Evolutionary conservation across 1,139 yeast species (phyloP).

Genomic region (Diutina mesorugosa): DNA sequence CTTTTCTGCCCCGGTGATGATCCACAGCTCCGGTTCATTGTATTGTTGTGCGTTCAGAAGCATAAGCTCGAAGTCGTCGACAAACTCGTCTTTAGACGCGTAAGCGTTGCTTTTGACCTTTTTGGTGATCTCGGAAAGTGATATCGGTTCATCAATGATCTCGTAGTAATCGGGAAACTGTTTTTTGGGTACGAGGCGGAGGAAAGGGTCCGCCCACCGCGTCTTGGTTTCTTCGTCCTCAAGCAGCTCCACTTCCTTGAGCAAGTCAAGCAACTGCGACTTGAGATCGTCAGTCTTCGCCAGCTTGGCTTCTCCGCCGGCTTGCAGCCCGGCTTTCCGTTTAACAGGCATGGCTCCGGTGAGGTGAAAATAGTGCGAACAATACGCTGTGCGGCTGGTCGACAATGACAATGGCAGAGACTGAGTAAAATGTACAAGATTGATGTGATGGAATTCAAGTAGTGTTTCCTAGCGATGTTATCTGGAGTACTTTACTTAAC

Average conservation of each 20-base stretch:
- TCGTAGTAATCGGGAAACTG: conserved; percentile 75
- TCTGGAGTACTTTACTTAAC: no score
- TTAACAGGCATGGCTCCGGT: not conserved
- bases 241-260: not conserved
- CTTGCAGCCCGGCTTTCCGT: not conserved
- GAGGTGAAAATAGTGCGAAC: not conserved
- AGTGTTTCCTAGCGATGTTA: no score
- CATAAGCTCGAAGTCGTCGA: conserved; percentile 43
- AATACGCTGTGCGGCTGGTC: not conserved
- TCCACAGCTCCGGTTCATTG: conserved; percentile 50
- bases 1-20: conserved; percentile 41
- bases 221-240: not conserved
- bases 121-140: conserved; percentile 49
- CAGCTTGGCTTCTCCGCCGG: not conserved
- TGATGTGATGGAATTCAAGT: no score
- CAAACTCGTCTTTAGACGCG: conserved; percentile 22
- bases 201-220: conserved; percentile 21
- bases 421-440: no score
- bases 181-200: conserved; percentile 61
- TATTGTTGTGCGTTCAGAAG: conserved; percentile 47
- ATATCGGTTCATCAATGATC: conserved; percentile 51
- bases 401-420: not conserved
- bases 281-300: not conserved
- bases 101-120: conserved; percentile 27
- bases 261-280: not conserved